Evolutionary conservation across 306 rosid species (phyloP).

Genomic region (Trifolium dubium): DNA sequence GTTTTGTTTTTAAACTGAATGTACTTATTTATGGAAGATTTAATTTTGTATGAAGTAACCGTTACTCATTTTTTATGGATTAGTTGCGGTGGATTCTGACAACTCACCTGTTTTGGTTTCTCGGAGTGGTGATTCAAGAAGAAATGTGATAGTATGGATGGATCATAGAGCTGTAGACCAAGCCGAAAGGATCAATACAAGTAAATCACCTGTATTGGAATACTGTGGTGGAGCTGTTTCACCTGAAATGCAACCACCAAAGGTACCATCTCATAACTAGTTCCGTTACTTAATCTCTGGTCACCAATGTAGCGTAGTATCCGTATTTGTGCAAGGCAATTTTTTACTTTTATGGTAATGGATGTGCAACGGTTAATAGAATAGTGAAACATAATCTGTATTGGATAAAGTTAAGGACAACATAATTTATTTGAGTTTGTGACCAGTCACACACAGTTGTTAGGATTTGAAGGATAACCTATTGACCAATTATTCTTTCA

Average conservation of each 20-base stretch:
- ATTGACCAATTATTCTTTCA: conserved; percentile 13
- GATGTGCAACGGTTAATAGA: conserved; percentile 9
- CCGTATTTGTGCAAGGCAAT: background rate
- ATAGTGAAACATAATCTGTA: conserved; percentile 26
- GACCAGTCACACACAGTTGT: background rate
- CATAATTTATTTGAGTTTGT: conserved; percentile 28
- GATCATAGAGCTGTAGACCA: conserved; percentile 97
- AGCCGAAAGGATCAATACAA: conserved; percentile 84
- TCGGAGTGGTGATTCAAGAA: conserved; percentile 91
- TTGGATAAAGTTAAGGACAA: conserved; percentile 34
- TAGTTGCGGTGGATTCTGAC: conserved; percentile 89
- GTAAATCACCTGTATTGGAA: conserved; percentile 79
- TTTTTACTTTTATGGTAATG: background rate
- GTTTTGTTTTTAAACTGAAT: conserved; percentile 21
- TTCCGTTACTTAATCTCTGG: conserved; percentile 12
- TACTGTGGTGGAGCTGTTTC: conserved; percentile 96
- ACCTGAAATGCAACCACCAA: conserved; percentile 99
- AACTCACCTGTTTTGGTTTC: conserved; percentile 93
- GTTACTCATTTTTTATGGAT: conserved; percentile 38
- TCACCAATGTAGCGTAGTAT: background rate
- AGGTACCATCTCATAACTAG: conserved; percentile 56
- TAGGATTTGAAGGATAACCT: conserved; percentile 29
- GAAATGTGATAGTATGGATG: conserved; percentile 97
- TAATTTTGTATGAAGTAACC: conserved; percentile 15
- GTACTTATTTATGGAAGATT: background rate